Conservation (phyloP, 75 land plant genomes). For the Picea sitchensis region DNA sequence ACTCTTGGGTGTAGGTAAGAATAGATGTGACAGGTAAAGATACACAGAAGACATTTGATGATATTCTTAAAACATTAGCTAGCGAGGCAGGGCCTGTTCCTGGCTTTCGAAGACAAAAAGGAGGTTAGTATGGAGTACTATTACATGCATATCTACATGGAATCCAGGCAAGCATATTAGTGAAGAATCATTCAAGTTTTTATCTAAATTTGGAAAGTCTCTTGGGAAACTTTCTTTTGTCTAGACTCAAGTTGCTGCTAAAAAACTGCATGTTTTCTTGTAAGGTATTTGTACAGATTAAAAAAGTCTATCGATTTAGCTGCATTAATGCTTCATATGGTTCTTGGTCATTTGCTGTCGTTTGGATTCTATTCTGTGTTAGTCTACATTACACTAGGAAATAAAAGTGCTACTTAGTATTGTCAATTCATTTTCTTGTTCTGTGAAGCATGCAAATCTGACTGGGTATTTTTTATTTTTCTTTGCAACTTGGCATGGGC, state of each 20-base stretch:
- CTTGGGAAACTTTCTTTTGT: background rate
- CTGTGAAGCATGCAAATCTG: background rate
- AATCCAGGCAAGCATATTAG: background rate
- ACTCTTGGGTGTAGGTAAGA: conserved; percentile 42
- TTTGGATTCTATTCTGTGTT: background rate
- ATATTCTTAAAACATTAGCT: conserved; percentile 50
- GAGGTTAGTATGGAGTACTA: conserved; percentile 33
- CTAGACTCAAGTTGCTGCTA: background rate
- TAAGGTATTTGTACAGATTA: background rate
- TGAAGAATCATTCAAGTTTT: background rate
- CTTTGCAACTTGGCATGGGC: background rate
- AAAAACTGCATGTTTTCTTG: background rate
- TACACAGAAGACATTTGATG: conserved; percentile 58
- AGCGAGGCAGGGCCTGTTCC: conserved; percentile 61
- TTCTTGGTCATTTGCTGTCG: background rate
- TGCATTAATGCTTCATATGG: background rate
- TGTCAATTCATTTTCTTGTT: background rate
- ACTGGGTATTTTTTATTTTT: background rate
- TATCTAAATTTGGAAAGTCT: background rate
- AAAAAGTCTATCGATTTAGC: background rate
- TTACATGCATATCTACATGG: background rate
- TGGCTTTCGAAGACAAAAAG: conserved; percentile 75
- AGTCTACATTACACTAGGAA: background rate
- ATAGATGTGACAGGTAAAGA: conserved; percentile 53
- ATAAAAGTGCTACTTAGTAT: background rate